Percentiles rank a stretch among this genome's conserved stretches.
Conservation (phyloP, 177 flowering plant species). For the Vitis hybrid region DNA sequence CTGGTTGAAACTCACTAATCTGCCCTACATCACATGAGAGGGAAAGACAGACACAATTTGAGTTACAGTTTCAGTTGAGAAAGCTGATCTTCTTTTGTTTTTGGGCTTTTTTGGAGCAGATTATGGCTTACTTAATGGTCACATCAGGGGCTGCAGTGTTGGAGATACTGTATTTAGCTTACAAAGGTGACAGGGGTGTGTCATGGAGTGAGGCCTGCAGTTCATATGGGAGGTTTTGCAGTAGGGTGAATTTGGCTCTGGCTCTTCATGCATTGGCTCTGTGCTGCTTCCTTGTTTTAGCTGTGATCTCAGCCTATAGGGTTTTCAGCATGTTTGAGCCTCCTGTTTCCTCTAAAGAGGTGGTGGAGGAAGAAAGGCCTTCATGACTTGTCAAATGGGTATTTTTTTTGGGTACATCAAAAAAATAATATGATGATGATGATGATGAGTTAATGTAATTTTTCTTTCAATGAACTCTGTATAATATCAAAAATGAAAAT, state of each 20-base stretch:
- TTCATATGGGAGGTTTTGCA: slow-evolving; percentile 68
- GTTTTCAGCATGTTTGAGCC: slow-evolving; percentile 62
- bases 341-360: slow-evolving; percentile 54
- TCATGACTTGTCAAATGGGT: neutral
- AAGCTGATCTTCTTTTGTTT: neutral
- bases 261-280: slow-evolving; percentile 57
- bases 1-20: no score
- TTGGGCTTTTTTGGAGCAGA: slow-evolving; percentile 35
- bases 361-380: slow-evolving; percentile 27
- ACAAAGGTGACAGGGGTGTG: slow-evolving; percentile 65
- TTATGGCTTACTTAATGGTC: slow-evolving; percentile 71
- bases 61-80: no score
- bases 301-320: slow-evolving; percentile 74
- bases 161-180: slow-evolving; percentile 60
- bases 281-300: slow-evolving; percentile 57
- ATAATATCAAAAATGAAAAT: neutral
- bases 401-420: no score
- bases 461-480: neutral
- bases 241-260: slow-evolving; percentile 48
- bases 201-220: slow-evolving; percentile 90
- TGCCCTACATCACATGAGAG: no score
- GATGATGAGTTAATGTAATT: neutral
- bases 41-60: neutral
- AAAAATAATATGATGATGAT: neutral
- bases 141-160: slow-evolving; percentile 65